phyloP scores from a whole-genome alignment of 2,329 filamentous ascomycete genomes.

The Trichoderma polysporum region DNA sequence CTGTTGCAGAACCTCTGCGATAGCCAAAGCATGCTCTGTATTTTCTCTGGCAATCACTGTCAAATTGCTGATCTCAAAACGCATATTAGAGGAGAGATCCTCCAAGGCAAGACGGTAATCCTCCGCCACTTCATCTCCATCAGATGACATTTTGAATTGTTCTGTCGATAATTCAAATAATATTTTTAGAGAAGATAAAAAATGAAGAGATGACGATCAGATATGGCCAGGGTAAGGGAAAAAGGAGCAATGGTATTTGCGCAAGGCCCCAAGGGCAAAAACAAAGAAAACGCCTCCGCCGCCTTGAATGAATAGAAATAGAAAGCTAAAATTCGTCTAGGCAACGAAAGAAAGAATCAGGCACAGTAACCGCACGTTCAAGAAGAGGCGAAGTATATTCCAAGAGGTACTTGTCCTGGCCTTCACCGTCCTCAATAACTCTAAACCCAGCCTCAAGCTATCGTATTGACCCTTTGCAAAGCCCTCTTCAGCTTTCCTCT shows the following conservation, averaged over 20 bases:
- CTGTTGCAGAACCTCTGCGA: conserved; percentile 84
- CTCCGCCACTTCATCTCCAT: conserved; percentile 82
- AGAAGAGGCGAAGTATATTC: conserved; percentile 33
- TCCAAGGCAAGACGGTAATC: conserved; percentile 93
- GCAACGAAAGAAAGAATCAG: conserved; percentile 19
- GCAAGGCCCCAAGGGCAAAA: neutral
- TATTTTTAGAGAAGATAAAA: conserved; percentile 8
- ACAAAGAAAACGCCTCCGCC: conserved; percentile 1
- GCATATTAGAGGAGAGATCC: conserved; percentile 86
- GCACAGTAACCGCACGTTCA: conserved; percentile 28
- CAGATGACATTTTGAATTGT: conserved; percentile 46
- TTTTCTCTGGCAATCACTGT: conserved; percentile 98
- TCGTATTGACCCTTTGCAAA: conserved; percentile 28
- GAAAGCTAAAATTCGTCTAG: conserved; percentile 7
- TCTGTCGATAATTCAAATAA: conserved; percentile 12
- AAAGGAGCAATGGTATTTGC: neutral
- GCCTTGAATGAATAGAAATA: neutral
- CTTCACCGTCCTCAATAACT: conserved; percentile 26
- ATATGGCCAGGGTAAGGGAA: neutral
- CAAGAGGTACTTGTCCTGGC: conserved; percentile 29
- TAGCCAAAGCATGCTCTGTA: conserved; percentile 90
- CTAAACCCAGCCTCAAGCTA: conserved; percentile 29
- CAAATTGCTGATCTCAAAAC: conserved; percentile 94
- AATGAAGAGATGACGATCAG: neutral
- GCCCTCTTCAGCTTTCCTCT: conserved; percentile 25